phyloP scores from a whole-genome alignment of 768 basidiomycete species.

The Leccinum rimulosum region DNA sequence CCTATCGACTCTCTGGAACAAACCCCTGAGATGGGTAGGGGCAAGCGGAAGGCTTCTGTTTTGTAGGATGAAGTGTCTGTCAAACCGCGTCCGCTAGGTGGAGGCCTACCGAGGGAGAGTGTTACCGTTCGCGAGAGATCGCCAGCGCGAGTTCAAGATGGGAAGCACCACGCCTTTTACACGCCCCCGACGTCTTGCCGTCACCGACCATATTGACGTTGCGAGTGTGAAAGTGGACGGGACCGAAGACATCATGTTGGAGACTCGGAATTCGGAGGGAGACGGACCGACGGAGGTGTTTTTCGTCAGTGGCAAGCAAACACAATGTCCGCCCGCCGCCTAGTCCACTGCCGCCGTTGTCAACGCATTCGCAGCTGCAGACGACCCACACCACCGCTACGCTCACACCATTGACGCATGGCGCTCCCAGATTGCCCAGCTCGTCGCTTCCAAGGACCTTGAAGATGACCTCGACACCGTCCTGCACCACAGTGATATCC shows the following conservation, averaged over 20 bases:
- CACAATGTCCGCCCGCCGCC: constrained; percentile 48
- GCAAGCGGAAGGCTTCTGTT: constrained; percentile 52
- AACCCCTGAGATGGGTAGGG: constrained; percentile 38
- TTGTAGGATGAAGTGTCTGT: constrained; percentile 39
- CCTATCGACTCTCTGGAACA: constrained; percentile 55
- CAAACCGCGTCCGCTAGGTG: constrained; percentile 63
- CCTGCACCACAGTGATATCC: too few species aligned
- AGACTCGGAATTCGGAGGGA: constrained; percentile 74
- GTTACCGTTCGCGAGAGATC: constrained; percentile 55
- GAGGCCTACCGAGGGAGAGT: constrained; percentile 53
- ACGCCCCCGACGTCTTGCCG: constrained; percentile 30
- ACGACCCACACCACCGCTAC: too few species aligned
- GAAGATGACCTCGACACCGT: too few species aligned
- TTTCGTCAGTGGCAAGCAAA: constrained; percentile 61
- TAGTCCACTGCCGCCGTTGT: too few species aligned
- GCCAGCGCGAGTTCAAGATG: constrained; percentile 16
- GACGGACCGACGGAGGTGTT: constrained; percentile 66
- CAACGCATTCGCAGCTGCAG: too few species aligned
- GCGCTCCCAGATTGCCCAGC: too few species aligned
- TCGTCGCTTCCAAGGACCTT: too few species aligned
- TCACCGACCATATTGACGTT: constrained; percentile 61
- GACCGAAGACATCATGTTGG: constrained; percentile 58
- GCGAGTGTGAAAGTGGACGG: constrained; percentile 57
- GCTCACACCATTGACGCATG: too few species aligned
- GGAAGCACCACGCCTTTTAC: constrained; percentile 20